Evolutionary conservation across 805 yeast genomes (phyloP).

Genomic region (Starmerella scarabaei): DNA sequence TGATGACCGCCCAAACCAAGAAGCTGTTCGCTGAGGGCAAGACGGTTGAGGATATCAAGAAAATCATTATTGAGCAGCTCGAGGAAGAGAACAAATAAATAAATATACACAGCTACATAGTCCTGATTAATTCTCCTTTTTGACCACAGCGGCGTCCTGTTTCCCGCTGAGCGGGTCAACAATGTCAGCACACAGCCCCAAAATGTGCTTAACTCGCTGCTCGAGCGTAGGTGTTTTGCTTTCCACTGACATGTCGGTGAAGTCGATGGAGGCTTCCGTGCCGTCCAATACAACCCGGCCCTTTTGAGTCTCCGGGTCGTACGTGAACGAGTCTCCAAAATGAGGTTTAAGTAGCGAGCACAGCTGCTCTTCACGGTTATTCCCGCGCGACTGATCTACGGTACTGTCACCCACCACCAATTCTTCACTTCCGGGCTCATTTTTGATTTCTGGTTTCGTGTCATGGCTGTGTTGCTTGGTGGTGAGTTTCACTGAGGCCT

Average conservation of each 20-base stretch:
- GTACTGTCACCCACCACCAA: constrained; percentile 4
- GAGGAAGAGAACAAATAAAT: constrained; percentile 29
- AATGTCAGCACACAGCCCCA: constrained; percentile 62
- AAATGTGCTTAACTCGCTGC: constrained; percentile 70
- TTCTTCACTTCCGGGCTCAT: constrained; percentile 18
- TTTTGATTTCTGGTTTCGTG: background rate
- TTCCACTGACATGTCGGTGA: constrained; percentile 48
- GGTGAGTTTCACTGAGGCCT: constrained; percentile 83
- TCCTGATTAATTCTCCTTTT: no score
- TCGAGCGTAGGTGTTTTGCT: constrained; percentile 65
- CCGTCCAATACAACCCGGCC: constrained; percentile 62
- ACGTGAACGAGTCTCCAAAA: constrained; percentile 62
- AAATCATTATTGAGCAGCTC: constrained; percentile 61
- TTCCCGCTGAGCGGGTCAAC: constrained; percentile 56
- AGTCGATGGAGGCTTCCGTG: constrained; percentile 56
- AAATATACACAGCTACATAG: background rate
- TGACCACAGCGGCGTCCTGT: constrained; percentile 5
- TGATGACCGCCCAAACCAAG: constrained; percentile 61
- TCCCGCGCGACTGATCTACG: constrained; percentile 6
- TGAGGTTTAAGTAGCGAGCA: constrained; percentile 60
- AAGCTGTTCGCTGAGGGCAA: constrained; percentile 38
- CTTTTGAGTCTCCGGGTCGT: constrained; percentile 27
- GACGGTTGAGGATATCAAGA: constrained; percentile 41
- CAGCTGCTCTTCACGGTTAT: constrained; percentile 39
- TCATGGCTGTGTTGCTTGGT: constrained; percentile 34